Base-by-base conservation (phyloP, 2,329 filamentous ascomycete species). In the Fusarium globosum region DNA sequence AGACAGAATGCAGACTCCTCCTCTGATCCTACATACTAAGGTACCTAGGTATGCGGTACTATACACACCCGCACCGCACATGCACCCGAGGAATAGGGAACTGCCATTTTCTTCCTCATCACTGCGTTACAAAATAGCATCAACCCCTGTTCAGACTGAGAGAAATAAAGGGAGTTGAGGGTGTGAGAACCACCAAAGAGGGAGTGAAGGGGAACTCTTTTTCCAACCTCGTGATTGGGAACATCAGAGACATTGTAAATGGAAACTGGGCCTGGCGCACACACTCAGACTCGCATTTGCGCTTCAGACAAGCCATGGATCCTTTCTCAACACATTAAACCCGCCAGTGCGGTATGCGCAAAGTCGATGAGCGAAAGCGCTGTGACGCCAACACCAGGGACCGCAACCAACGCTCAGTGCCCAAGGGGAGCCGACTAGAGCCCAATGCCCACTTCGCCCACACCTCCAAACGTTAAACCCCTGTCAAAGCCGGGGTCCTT, bases 401-500 rank as follows among this genome's bases (percentile, higher is more conserved):
- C 71, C 49, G 60, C 71, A 75, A 64, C 55, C 55, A 65, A 65
- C 65, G 28, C 57, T 74, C 71, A 74, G 45, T 74, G 71, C 71
- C 71, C 71, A 74, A 74, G 71, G 71, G 71, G 68, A 74, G 68
- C 49, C 60, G 62, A 56, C 65, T 61, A 72, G 65, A 75, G 66
- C 72, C 73, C 74, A 77, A 77, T 77, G 75, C 75, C 75, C 75
- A 77, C 76, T 77, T 74, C 58, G 68, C 69, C 58, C 73, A 74
- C 75, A 74, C 73, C 75, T 70, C 68, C 59, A 73, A 76, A 68
- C 68, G 65, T 72, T 71, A 65, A 60, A 69, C 75, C 75, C 75
- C 74, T 76, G 75, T 48, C 58, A 60, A 61, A 45, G 64, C 56
- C 63, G 67, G 71, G 64, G 62, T 66, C 41, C 36, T 39, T 45